Evolutionary conservation across 2,329 filamentous ascomycete genomes (phyloP).

Genomic region (Dactylellina drechsleri): DNA sequence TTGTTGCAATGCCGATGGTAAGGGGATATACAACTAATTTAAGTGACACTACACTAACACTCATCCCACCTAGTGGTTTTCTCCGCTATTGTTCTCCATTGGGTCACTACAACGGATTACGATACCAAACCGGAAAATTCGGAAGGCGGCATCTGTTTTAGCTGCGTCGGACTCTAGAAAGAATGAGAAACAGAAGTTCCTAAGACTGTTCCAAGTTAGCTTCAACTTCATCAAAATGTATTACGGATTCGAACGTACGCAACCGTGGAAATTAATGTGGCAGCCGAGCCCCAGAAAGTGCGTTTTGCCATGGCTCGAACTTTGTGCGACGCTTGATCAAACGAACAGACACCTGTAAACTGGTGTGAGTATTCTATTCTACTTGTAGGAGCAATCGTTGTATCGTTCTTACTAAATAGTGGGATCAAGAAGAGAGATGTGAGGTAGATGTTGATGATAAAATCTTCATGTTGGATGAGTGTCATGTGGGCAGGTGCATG

Average conservation of each 20-base stretch:
- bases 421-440: conserved; percentile 73
- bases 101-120: conserved; percentile 66
- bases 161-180: conserved; percentile 49
- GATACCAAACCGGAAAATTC: conserved; percentile 29
- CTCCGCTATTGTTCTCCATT: conserved; percentile 71
- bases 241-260: conserved; percentile 62
- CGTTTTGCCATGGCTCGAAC: conserved; percentile 68
- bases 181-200: too few species aligned
- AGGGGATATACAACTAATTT: conserved; percentile 50
- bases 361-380: neutral
- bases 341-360: conserved; percentile 56
- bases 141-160: conserved; percentile 41
- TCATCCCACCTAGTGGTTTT: conserved; percentile 66
- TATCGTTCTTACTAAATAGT: conserved; percentile 65
- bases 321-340: conserved; percentile 54
- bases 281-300: conserved; percentile 70
- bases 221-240: neutral
- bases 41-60: neutral
- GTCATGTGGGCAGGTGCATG: too few species aligned
- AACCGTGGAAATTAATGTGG: conserved; percentile 70
- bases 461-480: too few species aligned
- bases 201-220: too few species aligned
- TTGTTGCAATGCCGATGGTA: conserved; percentile 73
- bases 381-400: too few species aligned
- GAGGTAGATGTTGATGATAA: conserved; percentile 72